Conservation (phyloP, 2,329 filamentous ascomycete species). For the Xylariomycetidae sp. region DNA sequence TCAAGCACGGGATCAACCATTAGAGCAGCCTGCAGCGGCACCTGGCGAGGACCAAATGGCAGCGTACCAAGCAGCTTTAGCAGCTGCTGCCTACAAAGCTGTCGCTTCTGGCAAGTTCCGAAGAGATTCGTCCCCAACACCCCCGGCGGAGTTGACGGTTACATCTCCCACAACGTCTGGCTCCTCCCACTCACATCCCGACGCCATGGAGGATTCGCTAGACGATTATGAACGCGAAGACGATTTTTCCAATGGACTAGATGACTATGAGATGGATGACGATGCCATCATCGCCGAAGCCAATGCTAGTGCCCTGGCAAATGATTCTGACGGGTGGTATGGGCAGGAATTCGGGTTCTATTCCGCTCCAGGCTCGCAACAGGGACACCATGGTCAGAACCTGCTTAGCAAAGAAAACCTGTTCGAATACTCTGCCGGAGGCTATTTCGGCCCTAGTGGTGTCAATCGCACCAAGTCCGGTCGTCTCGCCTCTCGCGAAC, state of each 20-base stretch:
- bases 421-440: slow-evolving; percentile 68
- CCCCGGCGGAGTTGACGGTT: slow-evolving; percentile 28
- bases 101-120: slow-evolving; percentile 70
- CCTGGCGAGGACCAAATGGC: slow-evolving; percentile 31
- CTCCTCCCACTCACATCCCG: slow-evolving; percentile 18
- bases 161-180: slow-evolving; percentile 30
- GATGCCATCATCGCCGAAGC: slow-evolving; percentile 91
- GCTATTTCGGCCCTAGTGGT: slow-evolving; percentile 78
- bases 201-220: slow-evolving; percentile 16
- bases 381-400: slow-evolving; percentile 13
- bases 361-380: slow-evolving; percentile 47
- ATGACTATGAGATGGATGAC: slow-evolving; percentile 68
- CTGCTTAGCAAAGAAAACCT: slow-evolving; percentile 31
- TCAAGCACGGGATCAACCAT: too few relatives aligned
- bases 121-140: slow-evolving; percentile 45
- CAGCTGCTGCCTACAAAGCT: slow-evolving; percentile 72
- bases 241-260: slow-evolving; percentile 43
- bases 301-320: slow-evolving; percentile 87
- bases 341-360: slow-evolving; percentile 97
- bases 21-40: slow-evolving; percentile 11
- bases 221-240: slow-evolving; percentile 55
- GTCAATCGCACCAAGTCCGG: slow-evolving; percentile 67
- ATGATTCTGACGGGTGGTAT: slow-evolving; percentile 90
- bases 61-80: slow-evolving; percentile 78
- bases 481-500: slow-evolving; percentile 69